A percentile compares a stretch with the other conserved stretches of the same genome.
Conservation (phyloP, 2,329 filamentous ascomycete species). For the Pseudogymnoascus sp. region DNA sequence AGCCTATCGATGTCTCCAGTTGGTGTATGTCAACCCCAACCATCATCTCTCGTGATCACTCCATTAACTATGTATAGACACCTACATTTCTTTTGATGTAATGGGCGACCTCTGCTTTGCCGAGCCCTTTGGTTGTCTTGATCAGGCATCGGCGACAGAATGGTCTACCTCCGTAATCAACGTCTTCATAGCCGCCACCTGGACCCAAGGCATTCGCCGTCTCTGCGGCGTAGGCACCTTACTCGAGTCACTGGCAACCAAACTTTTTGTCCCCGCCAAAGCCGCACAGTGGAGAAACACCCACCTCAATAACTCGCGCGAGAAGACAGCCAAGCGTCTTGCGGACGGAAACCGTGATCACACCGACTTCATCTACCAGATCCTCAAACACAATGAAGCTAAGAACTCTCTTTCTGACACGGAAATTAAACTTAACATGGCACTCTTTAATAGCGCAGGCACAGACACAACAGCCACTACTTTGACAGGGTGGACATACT, state of each 20-base stretch:
- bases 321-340: slow-evolving; percentile 21
- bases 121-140: background rate
- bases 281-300: slow-evolving; percentile 18
- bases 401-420: slow-evolving; percentile 15
- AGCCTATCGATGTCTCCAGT: background rate
- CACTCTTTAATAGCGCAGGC: slow-evolving; percentile 22
- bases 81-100: slow-evolving; percentile 7
- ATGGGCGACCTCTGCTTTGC: slow-evolving; percentile 11
- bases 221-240: background rate
- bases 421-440: slow-evolving; percentile 23
- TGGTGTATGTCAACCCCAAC: background rate
- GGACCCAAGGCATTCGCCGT: slow-evolving; percentile 7
- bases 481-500: slow-evolving; percentile 24
- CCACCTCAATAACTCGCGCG: slow-evolving; percentile 21
- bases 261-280: background rate
- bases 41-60: background rate
- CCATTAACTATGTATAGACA: background rate
- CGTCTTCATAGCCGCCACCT: background rate
- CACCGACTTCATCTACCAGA: slow-evolving; percentile 23
- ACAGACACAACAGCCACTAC: slow-evolving; percentile 25
- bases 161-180: slow-evolving; percentile 7
- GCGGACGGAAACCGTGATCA: slow-evolving; percentile 15
- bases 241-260: background rate
- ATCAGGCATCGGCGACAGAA: background rate
- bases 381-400: slow-evolving; percentile 20